Base-by-base conservation (phyloP, 2,329 filamentous ascomycete genomes). In the Paracoccidioides brasiliensis region DNA sequence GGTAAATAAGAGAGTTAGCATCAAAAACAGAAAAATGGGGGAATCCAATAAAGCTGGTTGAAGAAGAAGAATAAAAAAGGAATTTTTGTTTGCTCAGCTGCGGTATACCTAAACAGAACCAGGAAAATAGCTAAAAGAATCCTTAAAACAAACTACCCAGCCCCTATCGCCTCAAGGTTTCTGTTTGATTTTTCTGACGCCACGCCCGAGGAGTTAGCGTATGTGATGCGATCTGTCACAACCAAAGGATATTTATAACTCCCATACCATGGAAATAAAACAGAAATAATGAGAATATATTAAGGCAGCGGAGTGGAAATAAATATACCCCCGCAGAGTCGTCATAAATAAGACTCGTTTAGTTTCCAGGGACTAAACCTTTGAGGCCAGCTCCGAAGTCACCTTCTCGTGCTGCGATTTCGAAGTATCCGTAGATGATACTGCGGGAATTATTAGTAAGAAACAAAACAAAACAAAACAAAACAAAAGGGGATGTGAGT, bases 361-460 rank as follows among this genome's bases (percentile, higher is more conserved):
- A 73, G 68, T 70, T 73, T 56, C 72, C 73, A 55, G 72, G 71
- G 56, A 85, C 80, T 74, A 84, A 81, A 53, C 82, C 82, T 72
- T 83, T 83, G 57, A 86, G 75, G 63, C 89, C 88, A 59, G 84
- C 67, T 55, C 74, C 81, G 74, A 97, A 85, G 71, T 98, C 93
- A 66, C 93, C 93, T 76, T 98, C 93, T 77, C 96, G 96, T 67
- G 94, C 94, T 30, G 93, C 93, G 68, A 98, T 98, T 74, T 98
- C 93, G 67, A 98, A 98, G 78, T 98, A 98, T 62, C 90, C 89
- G 74, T 98, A 98, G 74, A 98, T 98, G 72, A 98, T 98, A 59
- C 89, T 94, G 64, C 14, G 14, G 14, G 63, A 63, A 72, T 67
- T 28, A 49, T 74, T 58, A 61, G 60, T 53, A n/a, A 54, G 6